phyloP scores from a whole-genome alignment of 306 rosid genomes.

The Trichosanthes cucumerina region DNA sequence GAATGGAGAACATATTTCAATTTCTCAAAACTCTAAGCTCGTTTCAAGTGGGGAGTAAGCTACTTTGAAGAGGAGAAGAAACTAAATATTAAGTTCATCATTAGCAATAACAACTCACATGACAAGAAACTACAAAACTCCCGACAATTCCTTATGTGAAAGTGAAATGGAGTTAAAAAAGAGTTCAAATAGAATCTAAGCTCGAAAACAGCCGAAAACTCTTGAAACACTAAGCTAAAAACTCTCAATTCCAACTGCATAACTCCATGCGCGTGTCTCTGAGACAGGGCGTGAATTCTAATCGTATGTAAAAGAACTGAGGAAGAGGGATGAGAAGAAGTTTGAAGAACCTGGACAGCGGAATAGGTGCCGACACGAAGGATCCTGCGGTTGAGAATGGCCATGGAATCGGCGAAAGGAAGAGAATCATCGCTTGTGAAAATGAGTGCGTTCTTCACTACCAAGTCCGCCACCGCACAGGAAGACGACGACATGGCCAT shows the following conservation, averaged over 20 bases:
- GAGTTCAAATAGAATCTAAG: not conserved
- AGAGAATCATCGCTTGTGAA: slow-evolving; percentile 62
- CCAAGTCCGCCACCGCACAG: slow-evolving; percentile 39
- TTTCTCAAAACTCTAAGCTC: not conserved
- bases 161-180: not conserved
- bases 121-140: not conserved
- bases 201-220: not conserved
- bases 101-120: not conserved
- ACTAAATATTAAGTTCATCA: not conserved
- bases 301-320: not conserved
- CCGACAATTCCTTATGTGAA: not conserved
- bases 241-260: not conserved
- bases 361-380: slow-evolving; percentile 57
- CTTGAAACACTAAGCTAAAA: not conserved
- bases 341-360: slow-evolving; percentile 38
- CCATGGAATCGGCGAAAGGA: slow-evolving; percentile 70
- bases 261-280: too few species aligned
- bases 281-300: too few species aligned
- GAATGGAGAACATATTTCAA: not conserved
- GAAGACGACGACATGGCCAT: not conserved
- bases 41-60: not conserved
- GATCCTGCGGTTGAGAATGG: slow-evolving; percentile 52
- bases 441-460: slow-evolving; percentile 48
- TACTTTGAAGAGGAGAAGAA: not conserved
- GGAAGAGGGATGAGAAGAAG: not conserved